phyloP scores from a whole-genome alignment of 179 eudicot species.

The Carnegiea gigantea region DNA sequence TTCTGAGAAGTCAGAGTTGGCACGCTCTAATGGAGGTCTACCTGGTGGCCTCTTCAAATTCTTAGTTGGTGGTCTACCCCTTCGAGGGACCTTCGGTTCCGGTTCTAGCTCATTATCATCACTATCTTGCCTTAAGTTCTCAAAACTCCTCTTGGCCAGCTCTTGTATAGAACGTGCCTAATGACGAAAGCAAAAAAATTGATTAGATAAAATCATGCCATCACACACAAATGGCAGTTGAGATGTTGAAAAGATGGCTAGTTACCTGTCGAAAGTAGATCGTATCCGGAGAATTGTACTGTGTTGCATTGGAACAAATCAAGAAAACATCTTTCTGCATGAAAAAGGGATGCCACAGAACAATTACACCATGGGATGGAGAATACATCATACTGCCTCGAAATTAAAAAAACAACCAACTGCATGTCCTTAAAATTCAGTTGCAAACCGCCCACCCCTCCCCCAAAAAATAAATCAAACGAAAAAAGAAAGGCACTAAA shows the following conservation, averaged over 20 bases:
- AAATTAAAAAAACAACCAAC: background rate
- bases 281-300: constrained; percentile 80
- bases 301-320: constrained; percentile 95
- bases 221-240: constrained; percentile 1
- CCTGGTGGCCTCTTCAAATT: constrained; percentile 50
- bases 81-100: constrained; percentile 45
- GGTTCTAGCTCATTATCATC: constrained; percentile 56
- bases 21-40: constrained; percentile 58
- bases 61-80: constrained; percentile 84
- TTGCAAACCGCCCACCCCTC: background rate
- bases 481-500: background rate
- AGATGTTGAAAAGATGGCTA: background rate
- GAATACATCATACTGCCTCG: background rate
- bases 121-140: constrained; percentile 63
- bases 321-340: constrained; percentile 83
- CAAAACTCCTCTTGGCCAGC: constrained; percentile 62
- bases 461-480: background rate
- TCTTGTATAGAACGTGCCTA: constrained; percentile 86
- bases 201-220: background rate
- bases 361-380: background rate
- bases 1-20: constrained; percentile 55
- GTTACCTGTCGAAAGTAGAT: constrained; percentile 87
- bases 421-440: background rate
- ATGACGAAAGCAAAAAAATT: background rate
- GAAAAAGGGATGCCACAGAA: constrained; percentile 12